A percentile compares a stretch with the other conserved stretches of the same genome.
Evolutionary conservation across 768 basidiomycete genomes (phyloP).

Genomic region (Rhodocollybia butyracea): DNA sequence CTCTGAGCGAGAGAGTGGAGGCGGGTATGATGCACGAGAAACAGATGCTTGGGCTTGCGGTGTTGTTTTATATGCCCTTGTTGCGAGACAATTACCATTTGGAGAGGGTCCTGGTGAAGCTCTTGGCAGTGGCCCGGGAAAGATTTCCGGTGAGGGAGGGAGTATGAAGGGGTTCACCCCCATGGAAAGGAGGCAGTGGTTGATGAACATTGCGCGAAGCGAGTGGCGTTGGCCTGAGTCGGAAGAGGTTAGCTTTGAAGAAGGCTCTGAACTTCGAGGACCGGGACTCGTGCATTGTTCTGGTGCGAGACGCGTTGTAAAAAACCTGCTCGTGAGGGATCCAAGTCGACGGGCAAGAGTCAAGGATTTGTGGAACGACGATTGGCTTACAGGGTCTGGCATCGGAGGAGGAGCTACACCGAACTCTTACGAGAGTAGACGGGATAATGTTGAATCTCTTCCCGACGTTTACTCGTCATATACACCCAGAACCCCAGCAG

Average conservation of each 20-base stretch:
- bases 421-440: not conserved
- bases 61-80: constrained; percentile 79
- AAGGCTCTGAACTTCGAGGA: constrained; percentile 32
- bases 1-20: constrained; percentile 21
- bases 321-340: constrained; percentile 65
- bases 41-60: constrained; percentile 92
- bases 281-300: constrained; percentile 33
- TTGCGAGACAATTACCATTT: constrained; percentile 72
- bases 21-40: constrained; percentile 75
- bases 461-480: not conserved
- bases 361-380: constrained; percentile 59
- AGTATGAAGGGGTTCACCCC: constrained; percentile 20
- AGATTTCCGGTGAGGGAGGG: constrained; percentile 18
- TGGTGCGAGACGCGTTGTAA: constrained; percentile 55
- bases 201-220: constrained; percentile 78
- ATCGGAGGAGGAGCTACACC: not conserved
- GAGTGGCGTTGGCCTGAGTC: constrained; percentile 70
- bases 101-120: constrained; percentile 42
- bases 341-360: constrained; percentile 60
- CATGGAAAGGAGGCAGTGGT: constrained; percentile 49
- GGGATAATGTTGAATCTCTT: not conserved
- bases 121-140: constrained; percentile 16
- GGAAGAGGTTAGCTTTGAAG: not conserved
- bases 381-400: constrained; percentile 23
- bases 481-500: not conserved